phyloP scores from a whole-genome alignment of 2,329 filamentous ascomycete species.

The Fusarium clavum region DNA sequence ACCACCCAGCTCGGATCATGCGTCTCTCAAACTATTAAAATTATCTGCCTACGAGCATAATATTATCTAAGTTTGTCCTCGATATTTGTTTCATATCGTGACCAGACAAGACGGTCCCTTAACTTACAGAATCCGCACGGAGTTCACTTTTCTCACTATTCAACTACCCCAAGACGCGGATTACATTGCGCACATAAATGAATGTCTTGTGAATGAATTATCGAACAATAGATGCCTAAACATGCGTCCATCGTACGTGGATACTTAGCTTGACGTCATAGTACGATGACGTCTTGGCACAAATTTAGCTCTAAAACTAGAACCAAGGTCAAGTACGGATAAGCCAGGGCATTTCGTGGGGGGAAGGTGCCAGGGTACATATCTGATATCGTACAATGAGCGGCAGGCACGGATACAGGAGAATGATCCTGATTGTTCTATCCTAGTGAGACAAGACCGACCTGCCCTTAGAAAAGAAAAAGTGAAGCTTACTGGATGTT shows the following conservation, averaged over 20 bases:
- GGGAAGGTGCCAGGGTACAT: neutral
- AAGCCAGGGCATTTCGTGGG: neutral
- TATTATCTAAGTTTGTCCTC: neutral
- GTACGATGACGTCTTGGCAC: constrained; percentile 18
- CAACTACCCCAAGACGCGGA: neutral
- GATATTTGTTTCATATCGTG: neutral
- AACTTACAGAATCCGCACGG: neutral
- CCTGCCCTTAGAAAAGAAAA: neutral
- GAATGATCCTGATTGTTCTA: neutral
- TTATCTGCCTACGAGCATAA: neutral
- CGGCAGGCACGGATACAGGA: constrained; percentile 12
- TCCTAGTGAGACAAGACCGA: neutral
- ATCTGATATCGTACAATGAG: neutral
- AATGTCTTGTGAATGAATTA: neutral
- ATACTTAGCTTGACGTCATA: constrained; percentile 28
- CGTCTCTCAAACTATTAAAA: neutral
- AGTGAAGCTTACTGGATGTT: neutral
- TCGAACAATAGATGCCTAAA: neutral
- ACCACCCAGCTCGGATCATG: neutral
- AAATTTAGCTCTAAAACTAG: constrained; percentile 4
- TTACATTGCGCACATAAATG: neutral
- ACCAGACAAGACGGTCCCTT: neutral
- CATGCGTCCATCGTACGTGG: neutral
- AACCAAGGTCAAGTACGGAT: constrained; percentile 5
- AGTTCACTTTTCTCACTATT: neutral